Evolutionary conservation across 2,329 filamentous ascomycete genomes (phyloP).

Genomic region (Paecilomyces formosus): DNA sequence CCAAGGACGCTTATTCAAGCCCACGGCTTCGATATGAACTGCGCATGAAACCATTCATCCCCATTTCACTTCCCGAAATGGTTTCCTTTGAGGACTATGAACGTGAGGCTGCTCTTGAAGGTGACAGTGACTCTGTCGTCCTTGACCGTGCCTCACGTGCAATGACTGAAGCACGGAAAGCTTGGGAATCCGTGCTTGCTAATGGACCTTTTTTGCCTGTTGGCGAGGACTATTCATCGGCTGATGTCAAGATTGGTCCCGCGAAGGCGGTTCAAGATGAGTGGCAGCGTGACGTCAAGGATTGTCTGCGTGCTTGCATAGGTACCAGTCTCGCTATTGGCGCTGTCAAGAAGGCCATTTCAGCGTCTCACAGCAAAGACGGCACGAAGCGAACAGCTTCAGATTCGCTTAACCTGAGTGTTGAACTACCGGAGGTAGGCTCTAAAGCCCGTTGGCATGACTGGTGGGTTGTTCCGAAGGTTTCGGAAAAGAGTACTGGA

Average conservation of each 20-base stretch:
- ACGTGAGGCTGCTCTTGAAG: constrained; percentile 32
- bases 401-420: constrained; percentile 19
- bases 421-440: constrained; percentile 30
- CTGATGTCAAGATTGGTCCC: constrained; percentile 17
- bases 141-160: constrained; percentile 33
- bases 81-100: constrained; percentile 58
- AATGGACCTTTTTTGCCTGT: constrained; percentile 25
- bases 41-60: constrained; percentile 76
- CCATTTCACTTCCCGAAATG: constrained; percentile 60
- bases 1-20: constrained; percentile 53
- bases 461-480: constrained; percentile 38
- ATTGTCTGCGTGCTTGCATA: constrained; percentile 62
- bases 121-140: constrained; percentile 34
- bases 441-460: constrained; percentile 37
- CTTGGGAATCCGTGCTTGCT: constrained; percentile 35
- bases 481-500: constrained; percentile 11
- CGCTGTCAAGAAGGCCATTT: constrained; percentile 51
- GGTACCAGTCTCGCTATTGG: constrained; percentile 59
- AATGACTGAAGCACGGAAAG: constrained; percentile 33
- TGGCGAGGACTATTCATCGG: not conserved
- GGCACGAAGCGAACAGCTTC: not conserved
- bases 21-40: constrained; percentile 68
- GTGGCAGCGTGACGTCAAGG: constrained; percentile 55
- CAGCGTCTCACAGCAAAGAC: constrained; percentile 12
- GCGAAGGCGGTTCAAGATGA: constrained; percentile 49